Evolutionary conservation across 208 protist genomes (phyloP), one percentile per base, ranked within the genome.

Genomic region (Crithidia expoeki): DNA sequence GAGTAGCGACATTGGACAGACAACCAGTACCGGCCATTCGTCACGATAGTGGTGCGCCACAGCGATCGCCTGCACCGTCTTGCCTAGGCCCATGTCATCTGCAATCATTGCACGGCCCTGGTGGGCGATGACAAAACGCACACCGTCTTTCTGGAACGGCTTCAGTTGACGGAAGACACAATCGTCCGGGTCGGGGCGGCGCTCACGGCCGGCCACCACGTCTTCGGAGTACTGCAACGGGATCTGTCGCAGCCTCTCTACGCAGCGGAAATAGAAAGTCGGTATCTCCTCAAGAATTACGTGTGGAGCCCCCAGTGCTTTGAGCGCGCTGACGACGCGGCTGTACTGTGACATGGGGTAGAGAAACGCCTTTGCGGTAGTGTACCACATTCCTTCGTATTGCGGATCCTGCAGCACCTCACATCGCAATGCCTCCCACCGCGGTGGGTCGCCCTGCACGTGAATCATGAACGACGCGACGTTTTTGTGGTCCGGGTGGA

Each of bases 1-100:
- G 67, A 93, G 84, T 17, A 98, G 76, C 17, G 93, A 97, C 82
- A 95, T 85, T 55, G 97, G 96, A 72, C 91, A 96, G 32, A 98
- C 69, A 34, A 98, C 85, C 25, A 98, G 81, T 30, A 98, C 72
- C n/a, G 98, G 98, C 97, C 98, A 99, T 65, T 99, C 94, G 17
- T 85, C 44, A 0, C 83, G 70, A 79, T 98, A 99, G 72, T 95
- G 94, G 50, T 91, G 85, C 0, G 94, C 81, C 16, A 98, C 73
- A 1, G 96, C 94, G 38, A 99, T 97, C 10, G 96, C 93, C 84
- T 98, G 96, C 32, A 99, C 77, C 12, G 98, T 99, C 74, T 99
- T 99, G 32, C 98, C 98, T 21, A 99, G 76, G 6, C 98, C 98
- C 96, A 98, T 98, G 65, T 99, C 97, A 66, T 99, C 98, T 42